These are phyloP conservation scores for Botrytis galanthina DNA, from an alignment of 2,329 filamentous ascomycete species.

Conservation along the genomic window DNA sequence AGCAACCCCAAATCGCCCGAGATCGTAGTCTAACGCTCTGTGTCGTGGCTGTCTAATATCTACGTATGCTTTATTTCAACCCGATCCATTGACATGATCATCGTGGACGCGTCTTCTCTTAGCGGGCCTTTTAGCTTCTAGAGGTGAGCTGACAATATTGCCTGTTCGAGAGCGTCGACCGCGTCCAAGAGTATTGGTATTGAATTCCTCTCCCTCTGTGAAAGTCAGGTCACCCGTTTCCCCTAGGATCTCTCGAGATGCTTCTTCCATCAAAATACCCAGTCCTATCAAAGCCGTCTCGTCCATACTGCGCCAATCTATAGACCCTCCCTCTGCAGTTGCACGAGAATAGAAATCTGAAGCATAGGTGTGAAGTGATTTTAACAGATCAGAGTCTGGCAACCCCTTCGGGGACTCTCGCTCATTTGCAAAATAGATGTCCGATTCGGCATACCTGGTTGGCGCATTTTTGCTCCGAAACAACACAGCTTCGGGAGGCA, in stretches of 20 bases:
- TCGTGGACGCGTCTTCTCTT: constrained; percentile 20
- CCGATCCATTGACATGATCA: constrained; percentile 5
- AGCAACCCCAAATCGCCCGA: constrained; percentile 5
- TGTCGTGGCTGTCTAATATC: constrained; percentile 12
- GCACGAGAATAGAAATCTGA: constrained; percentile 60
- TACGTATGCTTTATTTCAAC: constrained; percentile 7
- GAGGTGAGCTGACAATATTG: constrained; percentile 9
- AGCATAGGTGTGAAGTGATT: constrained; percentile 65
- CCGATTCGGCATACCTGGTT: constrained; percentile 65
- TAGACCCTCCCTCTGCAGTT: constrained; percentile 33
- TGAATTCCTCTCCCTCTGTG: constrained; percentile 51
- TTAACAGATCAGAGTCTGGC: constrained; percentile 68
- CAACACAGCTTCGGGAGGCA: constrained; percentile 69
- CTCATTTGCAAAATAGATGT: constrained; percentile 67
- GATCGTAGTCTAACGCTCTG: constrained; percentile 13
- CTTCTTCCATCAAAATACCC: constrained; percentile 73
- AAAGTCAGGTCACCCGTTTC: constrained; percentile 68
- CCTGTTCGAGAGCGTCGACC: neutral
- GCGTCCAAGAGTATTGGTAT: constrained; percentile 9
- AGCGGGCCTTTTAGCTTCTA: constrained; percentile 4
- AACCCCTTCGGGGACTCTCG: constrained; percentile 53
- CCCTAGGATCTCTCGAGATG: constrained; percentile 58
- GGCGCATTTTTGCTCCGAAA: constrained; percentile 65
- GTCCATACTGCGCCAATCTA: constrained; percentile 62
- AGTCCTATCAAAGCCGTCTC: constrained; percentile 75